Evolutionary conservation across 805 yeast genomes (phyloP).

Genomic region (Candida chauliodis): DNA sequence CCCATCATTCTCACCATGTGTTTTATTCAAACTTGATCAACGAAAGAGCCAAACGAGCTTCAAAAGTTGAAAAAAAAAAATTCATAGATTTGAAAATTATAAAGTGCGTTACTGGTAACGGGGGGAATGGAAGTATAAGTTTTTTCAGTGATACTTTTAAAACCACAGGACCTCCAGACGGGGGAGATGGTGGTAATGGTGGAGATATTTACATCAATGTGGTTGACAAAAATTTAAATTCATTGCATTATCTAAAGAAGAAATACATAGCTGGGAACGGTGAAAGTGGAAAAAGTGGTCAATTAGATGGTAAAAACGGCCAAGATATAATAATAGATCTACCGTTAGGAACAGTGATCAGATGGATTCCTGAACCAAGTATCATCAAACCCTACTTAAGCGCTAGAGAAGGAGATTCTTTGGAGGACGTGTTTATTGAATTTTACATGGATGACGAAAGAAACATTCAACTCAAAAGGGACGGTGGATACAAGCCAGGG

Average conservation of each 20-base stretch:
- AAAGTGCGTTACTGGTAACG: constrained; percentile 69
- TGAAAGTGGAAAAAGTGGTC: constrained; percentile 63
- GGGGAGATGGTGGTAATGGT: constrained; percentile 98
- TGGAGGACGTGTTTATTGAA: constrained; percentile 25
- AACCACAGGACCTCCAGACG: constrained; percentile 92
- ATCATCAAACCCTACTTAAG: constrained; percentile 30
- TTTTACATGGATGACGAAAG: constrained; percentile 23
- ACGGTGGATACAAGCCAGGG: constrained; percentile 51
- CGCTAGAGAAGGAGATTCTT: constrained; percentile 14
- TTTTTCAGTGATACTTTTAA: constrained; percentile 84
- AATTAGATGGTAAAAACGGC: constrained; percentile 85
- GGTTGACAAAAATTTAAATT: constrained; percentile 56
- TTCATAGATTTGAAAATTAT: constrained; percentile 64
- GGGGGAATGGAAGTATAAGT: constrained; percentile 86
- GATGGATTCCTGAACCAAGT: constrained; percentile 79
- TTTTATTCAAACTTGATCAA: constrained; percentile 10
- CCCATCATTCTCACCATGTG: constrained; percentile 37
- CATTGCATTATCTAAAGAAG: constrained; percentile 66
- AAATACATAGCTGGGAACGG: constrained; percentile 75
- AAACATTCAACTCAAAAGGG: constrained; percentile 55
- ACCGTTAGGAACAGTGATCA: constrained; percentile 85
- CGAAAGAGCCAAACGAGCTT: constrained; percentile 21
- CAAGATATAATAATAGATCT: constrained; percentile 75
- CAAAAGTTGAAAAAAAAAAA: constrained; percentile 31
- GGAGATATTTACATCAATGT: constrained; percentile 86